A percentile compares a stretch with the other conserved stretches of the same genome.
Evolutionary conservation across 2,329 filamentous ascomycete genomes (phyloP).

Genomic region (Neofusicoccum umdonicola): DNA sequence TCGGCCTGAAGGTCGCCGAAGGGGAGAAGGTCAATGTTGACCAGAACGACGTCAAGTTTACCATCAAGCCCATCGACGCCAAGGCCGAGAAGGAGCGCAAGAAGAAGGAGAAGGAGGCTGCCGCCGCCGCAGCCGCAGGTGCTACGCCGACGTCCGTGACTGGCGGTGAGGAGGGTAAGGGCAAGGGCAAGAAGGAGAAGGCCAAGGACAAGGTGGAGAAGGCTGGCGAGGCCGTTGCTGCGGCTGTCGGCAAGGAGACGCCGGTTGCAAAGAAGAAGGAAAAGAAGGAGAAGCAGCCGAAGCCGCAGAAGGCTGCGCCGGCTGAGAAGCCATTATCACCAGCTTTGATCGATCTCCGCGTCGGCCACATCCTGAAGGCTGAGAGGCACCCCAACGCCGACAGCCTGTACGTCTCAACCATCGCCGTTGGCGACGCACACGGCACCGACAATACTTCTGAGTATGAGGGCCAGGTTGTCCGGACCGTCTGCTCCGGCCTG

Average conservation of each 20-base stretch:
- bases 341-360: constrained; percentile 85
- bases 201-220: constrained; percentile 55
- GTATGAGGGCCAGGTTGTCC: constrained; percentile 85
- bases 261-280: constrained; percentile 64
- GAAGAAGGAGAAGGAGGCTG: constrained; percentile 87
- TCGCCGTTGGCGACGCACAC: constrained; percentile 85
- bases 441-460: constrained; percentile 86
- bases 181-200: constrained; percentile 48
- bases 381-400: constrained; percentile 95
- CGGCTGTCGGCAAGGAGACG: constrained; percentile 35
- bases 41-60: constrained; percentile 75
- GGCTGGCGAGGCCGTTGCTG: constrained; percentile 50
- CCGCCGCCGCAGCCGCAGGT: constrained; percentile 49
- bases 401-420: constrained; percentile 91
- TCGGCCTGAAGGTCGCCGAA: constrained; percentile 67
- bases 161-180: constrained; percentile 34
- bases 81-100: constrained; percentile 95
- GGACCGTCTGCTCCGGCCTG: constrained; percentile 94
- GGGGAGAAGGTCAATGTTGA: constrained; percentile 77
- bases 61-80: constrained; percentile 83
- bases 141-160: constrained; percentile 40
- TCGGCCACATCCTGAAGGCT: constrained; percentile 96
- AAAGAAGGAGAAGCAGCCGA: constrained; percentile 86
- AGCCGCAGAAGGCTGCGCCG: constrained; percentile 62
- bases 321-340: constrained; percentile 77